Base-by-base conservation (phyloP, 192 early-diverging fungal genomes). In the Backusella psychrophila region DNA sequence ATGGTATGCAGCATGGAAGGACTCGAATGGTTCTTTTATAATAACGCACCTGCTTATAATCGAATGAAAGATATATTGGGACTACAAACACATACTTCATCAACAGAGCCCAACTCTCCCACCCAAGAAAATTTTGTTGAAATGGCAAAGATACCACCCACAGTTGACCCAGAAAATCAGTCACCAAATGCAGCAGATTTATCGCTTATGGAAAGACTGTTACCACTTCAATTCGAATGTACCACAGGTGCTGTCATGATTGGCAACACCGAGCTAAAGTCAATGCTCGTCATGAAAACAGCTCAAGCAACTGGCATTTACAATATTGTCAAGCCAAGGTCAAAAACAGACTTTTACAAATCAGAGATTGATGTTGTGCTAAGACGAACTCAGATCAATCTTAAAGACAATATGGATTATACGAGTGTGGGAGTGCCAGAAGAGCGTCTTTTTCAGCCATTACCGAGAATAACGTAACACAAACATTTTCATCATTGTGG, bases 21-120 rank as follows among this genome's bases (percentile, higher is more conserved):
- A 4, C 75, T 94, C 6, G 94, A 95, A 72, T 91, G 90, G 86
- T 94, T 94, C 78, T 88, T 93, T 63, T 95, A 94, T 83, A 95
- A 95, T 67, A 85, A 92, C 67, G 85, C 89, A 35, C 84, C 90
- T 1, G 92, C 90, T 1, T 95, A 94, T 74, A 89, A 92, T 44
- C 74, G 78, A 14, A 75, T 94, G 41, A 76, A 84, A 36, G 69
- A 78, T 26, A 82, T 87, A 9, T 49, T 91, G 7, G 83, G 80
- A 0, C 38, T 84, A 44, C 78, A 73, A 68, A 77, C 84, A 0
- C 53, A 78, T n/a, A 77, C 75, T 14, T 23, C 44, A 46, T 31
- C 26, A 15, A 44, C 39, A 7, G 49, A 49, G 39, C 26, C 71
- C 14, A 5, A 33, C 56, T 21, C 66, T 21, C 9, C 17, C 31